Evolutionary conservation across 352 stramenopile species (phyloP).

Genomic region (Thraustotheca clavata): DNA sequence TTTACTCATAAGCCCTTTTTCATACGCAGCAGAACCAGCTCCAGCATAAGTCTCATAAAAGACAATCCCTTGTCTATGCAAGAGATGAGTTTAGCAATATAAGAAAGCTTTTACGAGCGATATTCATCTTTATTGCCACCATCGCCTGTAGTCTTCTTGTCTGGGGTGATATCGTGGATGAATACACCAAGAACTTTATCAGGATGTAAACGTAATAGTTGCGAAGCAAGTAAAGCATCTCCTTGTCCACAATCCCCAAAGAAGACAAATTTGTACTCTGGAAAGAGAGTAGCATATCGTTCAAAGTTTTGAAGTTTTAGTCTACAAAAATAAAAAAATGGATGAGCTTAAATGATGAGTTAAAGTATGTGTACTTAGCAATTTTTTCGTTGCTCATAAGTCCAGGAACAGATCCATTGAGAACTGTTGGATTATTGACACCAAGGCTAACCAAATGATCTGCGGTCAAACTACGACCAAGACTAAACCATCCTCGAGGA

Average conservation of each 20-base stretch:
- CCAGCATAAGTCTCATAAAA: slow-evolving; percentile 70
- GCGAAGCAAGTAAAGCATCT: slow-evolving; percentile 60
- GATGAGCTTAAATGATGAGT: not conserved
- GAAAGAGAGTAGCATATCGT: slow-evolving; percentile 66
- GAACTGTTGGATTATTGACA: slow-evolving; percentile 61
- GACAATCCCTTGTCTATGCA: slow-evolving; percentile 45
- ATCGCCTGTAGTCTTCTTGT: slow-evolving; percentile 46
- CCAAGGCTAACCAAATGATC: slow-evolving; percentile 71
- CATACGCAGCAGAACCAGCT: slow-evolving; percentile 41
- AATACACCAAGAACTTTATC: slow-evolving; percentile 61
- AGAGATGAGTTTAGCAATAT: not conserved
- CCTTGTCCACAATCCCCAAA: slow-evolving; percentile 78
- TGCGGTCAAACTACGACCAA: slow-evolving; percentile 68
- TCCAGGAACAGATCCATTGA: slow-evolving; percentile 68
- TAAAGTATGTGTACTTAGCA: slow-evolving; percentile 29
- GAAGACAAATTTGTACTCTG: slow-evolving; percentile 82
- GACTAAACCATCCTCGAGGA: slow-evolving; percentile 67
- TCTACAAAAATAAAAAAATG: no score
- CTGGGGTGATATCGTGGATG: slow-evolving; percentile 71
- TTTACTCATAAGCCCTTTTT: slow-evolving; percentile 47
- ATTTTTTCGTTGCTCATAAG: slow-evolving; percentile 82
- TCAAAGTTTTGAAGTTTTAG: slow-evolving; percentile 78
- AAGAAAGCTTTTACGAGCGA: slow-evolving; percentile 34
- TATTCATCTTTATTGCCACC: slow-evolving; percentile 50
- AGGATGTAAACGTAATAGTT: slow-evolving; percentile 42